Base-by-base conservation (phyloP, 495 filamentous ascomycete genomes). In the Friedmanniomyces simplex region DNA sequence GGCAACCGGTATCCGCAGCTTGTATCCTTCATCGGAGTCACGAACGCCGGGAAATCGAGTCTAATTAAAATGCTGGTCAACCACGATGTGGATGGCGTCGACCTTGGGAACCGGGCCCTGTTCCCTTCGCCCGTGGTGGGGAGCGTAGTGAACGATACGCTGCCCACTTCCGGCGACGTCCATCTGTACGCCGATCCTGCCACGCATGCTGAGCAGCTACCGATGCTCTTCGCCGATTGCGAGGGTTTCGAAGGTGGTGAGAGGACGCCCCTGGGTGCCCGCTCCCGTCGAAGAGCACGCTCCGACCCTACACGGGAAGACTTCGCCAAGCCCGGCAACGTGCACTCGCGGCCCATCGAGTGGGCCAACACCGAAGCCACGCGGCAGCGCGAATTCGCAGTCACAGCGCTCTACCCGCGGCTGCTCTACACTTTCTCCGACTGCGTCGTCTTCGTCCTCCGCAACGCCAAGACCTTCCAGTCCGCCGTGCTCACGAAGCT, bases 161-260 rank as follows among this genome's bases (percentile, higher is more conserved):
- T 74, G n/a, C 77, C 82, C 0, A 84, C 80, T 5, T 82, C 81
- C 5, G 81, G 72, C 12, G 79, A 83, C 62, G 82, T 85, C 22
- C 82, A 86, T 67, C 70, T 85, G 13, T 86, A 84, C 52, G 66
- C 74, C 0, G 82, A 86, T 64, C 81, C 80, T 0, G 68, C 68
- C 18, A 80, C 76, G 0, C 72, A 74, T 34, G 62, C 65, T 12
- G 64, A 67, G 14, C 50, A 65, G n/a, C 45, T 52, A 6, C 79
- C 79, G 1, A 68, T 82, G 2, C 71, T 84, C 0, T 79, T 76
- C 52, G 81, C 79, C 36, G 80, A 83, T 56, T 82, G 77, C 50
- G 80, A 83, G 63, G 77, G 78, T 1, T 68, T 79, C 16, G 72
- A 72, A 43, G 77, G 76, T 30, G 77, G 78, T 0, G 76, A 79